phyloP scores from a whole-genome alignment of 805 yeast species.

The Hanseniaspora taiwanica region DNA sequence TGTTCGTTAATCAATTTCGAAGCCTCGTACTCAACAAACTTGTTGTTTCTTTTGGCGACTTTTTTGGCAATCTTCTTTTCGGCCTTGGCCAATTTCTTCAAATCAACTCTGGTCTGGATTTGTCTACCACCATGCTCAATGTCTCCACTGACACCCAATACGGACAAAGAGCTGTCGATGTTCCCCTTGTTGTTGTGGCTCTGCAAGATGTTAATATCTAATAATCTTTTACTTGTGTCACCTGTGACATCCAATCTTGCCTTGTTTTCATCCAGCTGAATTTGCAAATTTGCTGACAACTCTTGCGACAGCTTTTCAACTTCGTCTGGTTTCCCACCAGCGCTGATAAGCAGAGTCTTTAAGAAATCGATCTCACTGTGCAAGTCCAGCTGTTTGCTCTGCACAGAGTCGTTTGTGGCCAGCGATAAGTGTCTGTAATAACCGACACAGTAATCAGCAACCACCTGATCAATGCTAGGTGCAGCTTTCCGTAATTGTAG shows the following conservation, averaged over 20 bases:
- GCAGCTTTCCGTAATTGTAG: constrained; percentile 73
- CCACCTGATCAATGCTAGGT: constrained; percentile 75
- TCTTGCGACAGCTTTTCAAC: constrained; percentile 36
- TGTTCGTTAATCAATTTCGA: constrained; percentile 65
- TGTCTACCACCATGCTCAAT: constrained; percentile 86
- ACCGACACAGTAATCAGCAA: constrained; percentile 81
- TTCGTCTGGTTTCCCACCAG: constrained; percentile 62
- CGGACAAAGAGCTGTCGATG: constrained; percentile 59
- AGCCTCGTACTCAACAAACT: constrained; percentile 85
- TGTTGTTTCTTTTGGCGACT: constrained; percentile 76
- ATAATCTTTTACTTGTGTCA: constrained; percentile 75
- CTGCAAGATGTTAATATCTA: constrained; percentile 63
- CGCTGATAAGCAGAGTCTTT: constrained; percentile 50
- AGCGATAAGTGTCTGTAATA: constrained; percentile 73
- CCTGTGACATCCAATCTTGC: constrained; percentile 69
- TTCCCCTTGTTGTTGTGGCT: constrained; percentile 52
- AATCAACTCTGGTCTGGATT: constrained; percentile 89
- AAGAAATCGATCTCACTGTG: constrained; percentile 57
- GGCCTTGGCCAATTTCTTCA: constrained; percentile 92
- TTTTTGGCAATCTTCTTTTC: constrained; percentile 95
- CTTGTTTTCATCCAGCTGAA: constrained; percentile 50
- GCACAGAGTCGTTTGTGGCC: constrained; percentile 70
- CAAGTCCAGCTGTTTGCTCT: constrained; percentile 58
- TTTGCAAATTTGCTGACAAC: constrained; percentile 34
- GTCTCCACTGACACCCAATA: constrained; percentile 67